These are phyloP conservation scores for Dictyophora rubrovolvata DNA, from an alignment of 768 basidiomycete species.

Conservation along the genomic window DNA sequence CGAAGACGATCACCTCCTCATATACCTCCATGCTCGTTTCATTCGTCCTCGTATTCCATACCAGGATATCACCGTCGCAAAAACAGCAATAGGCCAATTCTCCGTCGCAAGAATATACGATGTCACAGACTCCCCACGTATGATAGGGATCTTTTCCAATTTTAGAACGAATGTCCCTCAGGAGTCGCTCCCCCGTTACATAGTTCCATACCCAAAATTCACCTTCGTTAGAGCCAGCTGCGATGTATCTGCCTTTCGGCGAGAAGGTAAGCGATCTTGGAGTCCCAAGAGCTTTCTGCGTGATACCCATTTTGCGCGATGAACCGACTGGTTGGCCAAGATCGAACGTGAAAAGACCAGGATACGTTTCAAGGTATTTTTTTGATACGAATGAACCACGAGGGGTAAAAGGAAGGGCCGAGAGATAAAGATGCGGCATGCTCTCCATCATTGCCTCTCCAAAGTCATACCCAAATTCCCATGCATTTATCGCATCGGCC, in stretches of 20 bases:
- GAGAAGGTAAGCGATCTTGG: constrained; percentile 11
- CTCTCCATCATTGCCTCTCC: constrained; percentile 20
- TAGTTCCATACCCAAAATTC: not conserved
- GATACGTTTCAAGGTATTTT: constrained; percentile 11
- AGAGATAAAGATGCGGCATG: constrained; percentile 30
- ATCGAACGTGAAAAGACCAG: constrained; percentile 9
- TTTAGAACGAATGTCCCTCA: no score
- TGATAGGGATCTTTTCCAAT: no score
- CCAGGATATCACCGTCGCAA: no score
- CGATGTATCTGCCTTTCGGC: constrained; percentile 16
- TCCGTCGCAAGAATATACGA: no score
- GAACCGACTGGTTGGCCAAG: constrained; percentile 5
- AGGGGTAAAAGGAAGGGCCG: constrained; percentile 27
- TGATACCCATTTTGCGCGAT: constrained; percentile 6
- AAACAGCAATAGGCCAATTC: no score
- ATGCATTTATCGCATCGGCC: constrained; percentile 15
- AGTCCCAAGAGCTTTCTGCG: not conserved
- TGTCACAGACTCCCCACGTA: no score
- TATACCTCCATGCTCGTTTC: no score
- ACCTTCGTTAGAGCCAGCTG: constrained; percentile 18
- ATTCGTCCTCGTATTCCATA: no score
- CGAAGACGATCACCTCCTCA: no score
- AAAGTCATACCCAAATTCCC: constrained; percentile 24
- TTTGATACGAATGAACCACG: constrained; percentile 15
- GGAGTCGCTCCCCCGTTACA: not conserved